These are phyloP conservation scores for Cladophialophora immunda DNA, from an alignment of 2,329 filamentous ascomycete genomes.

Conservation along the genomic window DNA sequence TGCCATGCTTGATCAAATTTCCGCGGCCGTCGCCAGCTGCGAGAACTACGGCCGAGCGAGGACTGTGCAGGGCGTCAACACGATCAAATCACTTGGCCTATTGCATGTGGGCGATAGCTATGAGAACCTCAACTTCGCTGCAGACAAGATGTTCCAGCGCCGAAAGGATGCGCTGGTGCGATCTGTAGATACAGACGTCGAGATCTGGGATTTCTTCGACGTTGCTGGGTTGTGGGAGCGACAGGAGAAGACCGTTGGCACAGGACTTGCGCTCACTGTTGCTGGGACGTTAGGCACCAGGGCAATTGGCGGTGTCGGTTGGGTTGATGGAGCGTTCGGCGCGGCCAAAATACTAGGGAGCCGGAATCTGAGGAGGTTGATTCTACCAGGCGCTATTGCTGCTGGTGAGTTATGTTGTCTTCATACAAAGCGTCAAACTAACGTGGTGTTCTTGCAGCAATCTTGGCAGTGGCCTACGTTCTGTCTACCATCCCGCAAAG, in stretches of 20 bases:
- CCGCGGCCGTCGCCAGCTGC: slow-evolving; percentile 77
- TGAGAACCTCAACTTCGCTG: slow-evolving; percentile 83
- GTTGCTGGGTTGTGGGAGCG: slow-evolving; percentile 80
- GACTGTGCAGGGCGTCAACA: slow-evolving; percentile 81
- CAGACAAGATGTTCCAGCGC: slow-evolving; percentile 92
- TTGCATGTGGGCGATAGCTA: slow-evolving; percentile 89
- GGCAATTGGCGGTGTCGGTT: slow-evolving; percentile 82
- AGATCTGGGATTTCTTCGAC: slow-evolving; percentile 94
- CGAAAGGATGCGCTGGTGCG: slow-evolving; percentile 82
- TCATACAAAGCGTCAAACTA: slow-evolving; percentile 15
- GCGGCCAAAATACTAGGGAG: slow-evolving; percentile 82
- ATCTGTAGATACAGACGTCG: slow-evolving; percentile 85
- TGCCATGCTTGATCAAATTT: slow-evolving; percentile 89
- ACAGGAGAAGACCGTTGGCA: slow-evolving; percentile 94
- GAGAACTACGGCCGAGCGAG: slow-evolving; percentile 84
- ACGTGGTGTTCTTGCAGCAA: slow-evolving; percentile 57
- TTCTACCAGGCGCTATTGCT: slow-evolving; percentile 80
- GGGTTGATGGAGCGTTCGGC: slow-evolving; percentile 86
- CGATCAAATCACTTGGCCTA: slow-evolving; percentile 87
- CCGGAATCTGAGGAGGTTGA: slow-evolving; percentile 79
- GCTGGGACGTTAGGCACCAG: slow-evolving; percentile 84
- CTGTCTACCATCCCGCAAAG: slow-evolving; percentile 88
- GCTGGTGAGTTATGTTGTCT: slow-evolving; percentile 70
- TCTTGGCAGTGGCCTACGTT: slow-evolving; percentile 80
- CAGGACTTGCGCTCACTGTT: slow-evolving; percentile 92